Evolutionary conservation across 2,329 filamentous ascomycete species (phyloP).

Genomic region (Gaeumannomyces tritici): DNA sequence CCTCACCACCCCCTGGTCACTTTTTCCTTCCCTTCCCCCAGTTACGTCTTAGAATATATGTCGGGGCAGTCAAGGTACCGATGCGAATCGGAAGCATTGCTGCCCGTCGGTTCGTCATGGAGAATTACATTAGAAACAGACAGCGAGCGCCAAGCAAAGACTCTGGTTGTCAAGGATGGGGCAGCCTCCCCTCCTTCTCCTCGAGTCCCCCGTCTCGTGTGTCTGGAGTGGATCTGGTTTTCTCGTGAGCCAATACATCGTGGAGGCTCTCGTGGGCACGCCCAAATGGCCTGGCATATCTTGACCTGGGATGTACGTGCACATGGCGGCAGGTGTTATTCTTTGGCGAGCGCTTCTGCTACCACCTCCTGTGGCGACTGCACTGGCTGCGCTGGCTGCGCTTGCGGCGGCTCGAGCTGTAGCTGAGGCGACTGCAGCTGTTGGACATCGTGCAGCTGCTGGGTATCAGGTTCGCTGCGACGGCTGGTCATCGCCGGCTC

Average conservation of each 20-base stretch:
- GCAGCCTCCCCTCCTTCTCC: not conserved
- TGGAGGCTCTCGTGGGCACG: not conserved
- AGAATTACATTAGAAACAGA: not conserved
- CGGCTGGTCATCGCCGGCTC: slow-evolving; percentile 13
- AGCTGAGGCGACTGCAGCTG: not conserved
- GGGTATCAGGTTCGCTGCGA: not conserved
- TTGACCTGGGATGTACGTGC: not conserved
- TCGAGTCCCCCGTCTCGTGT: not conserved
- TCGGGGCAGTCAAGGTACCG: not conserved
- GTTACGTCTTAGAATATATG: not conserved
- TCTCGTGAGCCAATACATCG: not conserved
- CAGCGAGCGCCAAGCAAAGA: not conserved
- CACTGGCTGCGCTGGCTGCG: not conserved
- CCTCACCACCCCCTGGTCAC: not conserved
- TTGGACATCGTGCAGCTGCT: not conserved
- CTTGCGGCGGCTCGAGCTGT: not conserved
- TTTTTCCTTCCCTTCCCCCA: not conserved
- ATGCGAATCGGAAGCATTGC: not conserved
- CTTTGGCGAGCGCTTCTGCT: not conserved
- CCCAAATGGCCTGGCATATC: no score
- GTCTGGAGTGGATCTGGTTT: not conserved
- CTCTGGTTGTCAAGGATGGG: not conserved
- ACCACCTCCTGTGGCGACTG: not conserved
- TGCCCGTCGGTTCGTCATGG: not conserved
- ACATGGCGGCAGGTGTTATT: not conserved